Evolutionary conservation across 768 basidiomycete genomes (phyloP), one percentile per base, ranked within the genome.

Genomic region (Boletus pseudo-olivaceus): DNA sequence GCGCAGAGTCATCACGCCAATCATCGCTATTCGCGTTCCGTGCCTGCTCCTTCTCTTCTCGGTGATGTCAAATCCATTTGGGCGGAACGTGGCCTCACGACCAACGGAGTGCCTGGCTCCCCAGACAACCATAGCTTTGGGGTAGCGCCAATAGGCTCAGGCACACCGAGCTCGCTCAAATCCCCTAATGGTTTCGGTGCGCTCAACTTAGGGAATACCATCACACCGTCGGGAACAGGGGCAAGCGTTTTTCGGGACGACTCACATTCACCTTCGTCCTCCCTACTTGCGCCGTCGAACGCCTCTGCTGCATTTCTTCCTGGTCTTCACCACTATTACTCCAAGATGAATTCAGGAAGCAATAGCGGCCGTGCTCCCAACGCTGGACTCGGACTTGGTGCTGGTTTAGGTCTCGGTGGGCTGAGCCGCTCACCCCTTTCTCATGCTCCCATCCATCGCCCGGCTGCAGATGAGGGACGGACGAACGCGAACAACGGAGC

Each of bases 301-400:
- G 88, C 90, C 3, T 88, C 86, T 34, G 89, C 87, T 1, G 90
- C 90, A 9, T 93, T 93, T 75, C 74, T 93, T 10, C 87, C 88
- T 2, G 80, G 86, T 9, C 70, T 88, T 37, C 85, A 87, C 57
- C 78, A 80, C 34, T 81, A 84, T 58, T 89, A 88, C 58, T 73
- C 82, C 11, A 84, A 82, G 64, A 68, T 65, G 64, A 83, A 81
- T 50, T 37, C 65, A 7, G 60, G 59, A 38, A 62, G 43, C 10
- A 67, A 34, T 17, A 67, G 61, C 19, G 62, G 66, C 10, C 74
- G 74, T n/a, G 58, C 59, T 3, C 51, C 69, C 40, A 63, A 46
- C 6, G 12, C 55, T 17, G 62, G 58, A 7, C 65, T 67, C 19
- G 61, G 29, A 9, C 57, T 68, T 20, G 57, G 65, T 30, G 43